These are phyloP conservation scores for Globisporangium cederbergense DNA, from an alignment of 352 stramenopile species.

Conservation along the genomic window DNA sequence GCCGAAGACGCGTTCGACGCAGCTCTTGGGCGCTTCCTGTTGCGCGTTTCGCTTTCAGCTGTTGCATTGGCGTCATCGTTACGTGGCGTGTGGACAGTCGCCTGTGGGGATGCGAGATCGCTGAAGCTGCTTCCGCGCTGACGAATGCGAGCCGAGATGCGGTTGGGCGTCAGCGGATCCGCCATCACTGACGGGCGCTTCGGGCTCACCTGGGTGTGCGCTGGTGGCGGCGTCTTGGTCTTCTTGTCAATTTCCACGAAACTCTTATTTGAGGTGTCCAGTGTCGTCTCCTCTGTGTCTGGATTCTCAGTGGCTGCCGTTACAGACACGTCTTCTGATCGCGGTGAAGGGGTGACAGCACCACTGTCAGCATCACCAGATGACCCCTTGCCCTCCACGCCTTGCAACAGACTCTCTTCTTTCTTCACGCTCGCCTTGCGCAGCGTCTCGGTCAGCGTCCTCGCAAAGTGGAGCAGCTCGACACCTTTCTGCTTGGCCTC, in stretches of 20 bases:
- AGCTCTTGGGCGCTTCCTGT: slow-evolving; percentile 32
- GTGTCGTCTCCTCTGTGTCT: slow-evolving; percentile 8
- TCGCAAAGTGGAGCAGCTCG: slow-evolving; percentile 71
- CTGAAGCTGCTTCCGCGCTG: slow-evolving; percentile 41
- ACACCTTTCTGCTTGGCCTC: slow-evolving; percentile 72
- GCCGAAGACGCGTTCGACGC: slow-evolving; percentile 24
- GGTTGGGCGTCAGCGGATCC: slow-evolving; percentile 37
- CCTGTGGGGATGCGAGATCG: slow-evolving; percentile 30
- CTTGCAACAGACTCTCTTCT: slow-evolving; percentile 49
- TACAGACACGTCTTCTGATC: background rate
- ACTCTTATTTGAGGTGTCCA: background rate
- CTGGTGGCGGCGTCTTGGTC: slow-evolving; percentile 4
- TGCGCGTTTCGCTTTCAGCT: background rate
- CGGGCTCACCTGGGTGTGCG: slow-evolving; percentile 15
- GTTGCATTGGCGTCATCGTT: slow-evolving; percentile 6
- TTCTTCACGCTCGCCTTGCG: slow-evolving; percentile 69
- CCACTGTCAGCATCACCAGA: slow-evolving; percentile 11
- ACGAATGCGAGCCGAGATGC: slow-evolving; percentile 47
- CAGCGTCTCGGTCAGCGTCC: slow-evolving; percentile 68
- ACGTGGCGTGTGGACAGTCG: slow-evolving; percentile 9
- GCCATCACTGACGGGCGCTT: slow-evolving; percentile 11
- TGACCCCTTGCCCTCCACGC: slow-evolving; percentile 19
- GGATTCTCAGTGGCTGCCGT: background rate
- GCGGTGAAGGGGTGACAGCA: slow-evolving; percentile 4
- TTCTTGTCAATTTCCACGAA: background rate